Base-by-base conservation (phyloP, 441 rosid species). In the Croton setiger region DNA sequence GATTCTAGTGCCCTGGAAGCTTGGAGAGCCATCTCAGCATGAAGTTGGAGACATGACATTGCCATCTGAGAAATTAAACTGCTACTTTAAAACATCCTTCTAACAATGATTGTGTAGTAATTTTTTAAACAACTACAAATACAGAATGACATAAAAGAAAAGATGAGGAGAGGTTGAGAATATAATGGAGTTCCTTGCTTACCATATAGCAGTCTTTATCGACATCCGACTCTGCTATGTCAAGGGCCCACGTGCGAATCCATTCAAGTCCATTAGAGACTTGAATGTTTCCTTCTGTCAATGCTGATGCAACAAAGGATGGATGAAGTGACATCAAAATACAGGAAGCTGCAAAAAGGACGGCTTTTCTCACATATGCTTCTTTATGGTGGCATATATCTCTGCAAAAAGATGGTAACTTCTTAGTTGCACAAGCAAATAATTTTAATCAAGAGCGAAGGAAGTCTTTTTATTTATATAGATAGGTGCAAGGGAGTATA, bases 1-100 rank as follows among this genome's bases (percentile, higher is more conserved):
- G 87, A 70, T 80, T 92, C 96, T 37, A 95, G 63, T 20, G 92
- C 91, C 72, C 99, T 87, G 27, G 98, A 92, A 79, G 95, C 89
- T 87, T 87, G 92, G 52, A 90, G 91, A 62, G 96, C 99, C 96
- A 95, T 87, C 85, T 92, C 95, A 1, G 97, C 82, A 56, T 95
- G 97, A 67, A 89, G 85, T 71, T 84, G 96, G 76, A 95, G 97
- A 76, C 99, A 92, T 27, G 93, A 69, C 86, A 91, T 81, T 36
- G 97, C 98, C 97, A 94, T 83, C 99, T 94, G 53, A 58, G 49
- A 74, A 59, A 67, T 33, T 27, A 36, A 21, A 61, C 35, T 4
- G 35, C 1, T 2, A 41, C 41, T 15, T 64, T 3, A 68, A 55
- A 15, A 52, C 9, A 53, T 44, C 57, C 27, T 27, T n/a, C 67